These are phyloP conservation scores for Oryza glaberrima DNA, from an alignment of 176 grass and related monocot species.

Conservation along the genomic window DNA sequence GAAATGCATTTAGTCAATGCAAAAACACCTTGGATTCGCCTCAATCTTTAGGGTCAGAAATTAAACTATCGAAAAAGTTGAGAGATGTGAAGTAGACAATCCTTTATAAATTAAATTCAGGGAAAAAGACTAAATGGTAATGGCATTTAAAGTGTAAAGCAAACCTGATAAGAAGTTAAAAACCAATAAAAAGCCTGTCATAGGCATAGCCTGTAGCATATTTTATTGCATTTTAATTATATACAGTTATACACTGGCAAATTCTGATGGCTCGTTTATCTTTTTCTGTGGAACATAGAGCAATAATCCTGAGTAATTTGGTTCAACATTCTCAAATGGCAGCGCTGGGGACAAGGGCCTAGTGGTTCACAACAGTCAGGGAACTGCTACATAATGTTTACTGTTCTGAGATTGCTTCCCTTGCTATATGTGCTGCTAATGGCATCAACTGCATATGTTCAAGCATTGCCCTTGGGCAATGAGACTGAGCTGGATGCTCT, in stretches of 20 bases:
- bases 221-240: neutral
- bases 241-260: neutral
- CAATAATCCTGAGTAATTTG: neutral
- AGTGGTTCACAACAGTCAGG: neutral
- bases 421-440: neutral
- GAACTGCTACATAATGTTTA: conserved; percentile 15
- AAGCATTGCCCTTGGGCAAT: neutral
- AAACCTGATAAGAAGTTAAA: neutral
- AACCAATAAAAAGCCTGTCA: no score
- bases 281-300: neutral
- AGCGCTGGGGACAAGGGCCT: neutral
- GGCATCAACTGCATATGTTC: neutral
- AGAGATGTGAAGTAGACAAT: no score
- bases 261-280: neutral
- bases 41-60: no score
- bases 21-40: no score
- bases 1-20: no score
- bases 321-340: neutral
- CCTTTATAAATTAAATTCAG: no score
- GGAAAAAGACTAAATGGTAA: no score
- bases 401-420: neutral
- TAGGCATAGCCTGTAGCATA: neutral
- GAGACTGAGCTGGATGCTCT: conserved; percentile 12
- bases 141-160: neutral
- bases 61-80: no score